Evolutionary conservation across 208 protist genomes (phyloP), one percentile per base, ranked within the genome.

Genomic region (Plasmodiophora brassicae): DNA sequence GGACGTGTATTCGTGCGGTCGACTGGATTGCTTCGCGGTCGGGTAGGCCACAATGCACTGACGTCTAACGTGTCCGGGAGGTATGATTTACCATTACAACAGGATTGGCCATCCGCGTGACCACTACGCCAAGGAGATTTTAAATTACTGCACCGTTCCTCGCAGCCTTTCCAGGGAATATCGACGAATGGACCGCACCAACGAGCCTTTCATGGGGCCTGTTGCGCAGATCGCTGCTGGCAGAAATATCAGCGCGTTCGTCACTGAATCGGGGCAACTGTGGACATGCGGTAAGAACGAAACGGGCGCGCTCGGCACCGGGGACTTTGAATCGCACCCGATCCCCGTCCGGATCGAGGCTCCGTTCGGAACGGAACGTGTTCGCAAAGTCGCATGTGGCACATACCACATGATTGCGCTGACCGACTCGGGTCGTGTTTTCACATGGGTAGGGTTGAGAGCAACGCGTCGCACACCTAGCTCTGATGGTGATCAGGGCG

Each of bases 11-110:
- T 78, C 65, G 10, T 5, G 14, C 41, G 65, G 65, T 38, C 5
- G 65, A 36, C 65, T 78, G n/a, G 65, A 78, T 78, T 78, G 65
- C 41, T 78, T 36, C n/a, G 65, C 65, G 10, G n/a, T 78, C n/a
- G 65, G 65, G 65, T 78, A 32, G 20, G 65, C 41, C n/a, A 14
- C 14, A 5, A 5, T 5, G 41, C 5, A 5, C n/a, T n/a, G n/a
- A n/a, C n/a, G n/a, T n/a, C n/a, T 5, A 8, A 78, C n/a, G 65
- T 32, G 10, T 36, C n/a, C 32, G n/a, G 32, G n/a, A 5, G 20
- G n/a, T 32, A 5, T 78, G 5, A 44, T 38, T 44, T 32, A 78
- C 41, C 41, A 5, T 5, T 28, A 28, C 25, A 28, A 8, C n/a
- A 78, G 65, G n/a, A 78, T 78, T 32, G 65, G 65, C 41, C 65